Base-by-base conservation (phyloP, 1,284 basidiomycete species). In the Malassezia cuniculi region DNA sequence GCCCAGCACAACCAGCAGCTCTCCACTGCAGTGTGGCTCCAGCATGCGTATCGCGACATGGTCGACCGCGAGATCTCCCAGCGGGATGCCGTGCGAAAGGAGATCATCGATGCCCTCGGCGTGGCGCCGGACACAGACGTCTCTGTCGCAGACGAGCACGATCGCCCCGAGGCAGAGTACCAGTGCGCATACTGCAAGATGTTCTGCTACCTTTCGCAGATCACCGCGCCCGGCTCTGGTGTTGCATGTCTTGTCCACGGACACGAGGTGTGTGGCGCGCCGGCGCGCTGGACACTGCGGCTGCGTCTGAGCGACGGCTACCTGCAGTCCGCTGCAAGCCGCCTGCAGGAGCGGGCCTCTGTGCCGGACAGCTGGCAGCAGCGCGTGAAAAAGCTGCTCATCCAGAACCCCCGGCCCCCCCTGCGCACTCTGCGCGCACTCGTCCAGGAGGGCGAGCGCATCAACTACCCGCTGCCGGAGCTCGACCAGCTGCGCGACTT, bases 201-300 rank as follows among this genome's bases (percentile, higher is more conserved):
- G 9, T 93, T 94, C 70, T 89, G 84, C 70, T 97, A 94, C 70
- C 78, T 99, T 17, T 85, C 87, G 4, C 89, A 94, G 64, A 73
- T 94, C 60, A 81, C 47, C 5, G 54, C 47, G 6, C 12, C 35
- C 28, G 43, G 50, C 15, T 79, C 79, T 22, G 50, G 79, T 47
- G 78, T 90, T 25, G 78, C 81, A 5, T 99, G 93, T 67, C 76
- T 85, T 36, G 81, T 87, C 39, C 90, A 97, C 69, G 76, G 75
- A 20, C 73, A 79, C 33, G 72, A 79, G 28, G 75, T 93, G 8
- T 89, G 85, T 71, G 76, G 77, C 39, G 81, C 78, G 55, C 65
- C 75, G 5, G 76, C 77, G 39, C 42, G 46, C 20, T 75, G 78
- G 40, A 74, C 74, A 16, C 70, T 95, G 32, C 78, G 82, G 24